Evolutionary conservation across 2,329 filamentous ascomycete species (phyloP).

Genomic region (Claviceps quebecensis): DNA sequence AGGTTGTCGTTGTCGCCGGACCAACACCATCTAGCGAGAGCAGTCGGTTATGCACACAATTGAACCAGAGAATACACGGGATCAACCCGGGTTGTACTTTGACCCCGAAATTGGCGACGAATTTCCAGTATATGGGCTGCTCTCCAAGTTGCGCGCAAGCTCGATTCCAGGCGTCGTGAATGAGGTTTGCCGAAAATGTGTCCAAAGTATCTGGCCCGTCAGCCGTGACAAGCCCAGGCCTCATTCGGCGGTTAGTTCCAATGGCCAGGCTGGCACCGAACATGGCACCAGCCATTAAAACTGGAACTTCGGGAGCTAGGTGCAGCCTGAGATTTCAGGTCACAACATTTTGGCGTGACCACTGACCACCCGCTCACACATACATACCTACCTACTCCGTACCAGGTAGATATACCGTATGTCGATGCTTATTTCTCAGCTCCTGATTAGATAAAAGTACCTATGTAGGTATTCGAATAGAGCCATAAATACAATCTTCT

Average conservation of each 20-base stretch:
- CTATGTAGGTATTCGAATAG: no score
- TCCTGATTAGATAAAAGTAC: no score
- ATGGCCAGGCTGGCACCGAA: slow-evolving; percentile 7
- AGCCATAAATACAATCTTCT: no score
- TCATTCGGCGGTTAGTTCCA: not conserved
- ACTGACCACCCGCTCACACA: not conserved
- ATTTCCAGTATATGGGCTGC: not conserved
- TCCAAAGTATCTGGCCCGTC: slow-evolving; percentile 1
- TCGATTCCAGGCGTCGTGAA: not conserved
- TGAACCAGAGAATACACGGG: not conserved
- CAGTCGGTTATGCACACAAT: not conserved
- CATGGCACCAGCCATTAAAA: not conserved
- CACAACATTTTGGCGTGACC: slow-evolving; percentile 1
- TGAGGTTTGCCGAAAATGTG: slow-evolving; percentile 7
- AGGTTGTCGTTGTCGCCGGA: not conserved
- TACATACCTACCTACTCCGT: no score
- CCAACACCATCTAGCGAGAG: slow-evolving; percentile 3
- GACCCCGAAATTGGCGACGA: not conserved
- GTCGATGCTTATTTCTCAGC: no score
- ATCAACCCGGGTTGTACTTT: not conserved
- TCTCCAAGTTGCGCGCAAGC: slow-evolving; percentile 1
- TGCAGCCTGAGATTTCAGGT: slow-evolving; percentile 8
- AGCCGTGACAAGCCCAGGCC: slow-evolving; percentile 1
- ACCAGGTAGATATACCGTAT: no score
- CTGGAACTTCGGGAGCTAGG: not conserved